Percentiles rank a stretch among this genome's conserved stretches.
These are phyloP conservation scores for Suillus decipiens DNA, from an alignment of 768 basidiomycete species.

Conservation along the genomic window DNA sequence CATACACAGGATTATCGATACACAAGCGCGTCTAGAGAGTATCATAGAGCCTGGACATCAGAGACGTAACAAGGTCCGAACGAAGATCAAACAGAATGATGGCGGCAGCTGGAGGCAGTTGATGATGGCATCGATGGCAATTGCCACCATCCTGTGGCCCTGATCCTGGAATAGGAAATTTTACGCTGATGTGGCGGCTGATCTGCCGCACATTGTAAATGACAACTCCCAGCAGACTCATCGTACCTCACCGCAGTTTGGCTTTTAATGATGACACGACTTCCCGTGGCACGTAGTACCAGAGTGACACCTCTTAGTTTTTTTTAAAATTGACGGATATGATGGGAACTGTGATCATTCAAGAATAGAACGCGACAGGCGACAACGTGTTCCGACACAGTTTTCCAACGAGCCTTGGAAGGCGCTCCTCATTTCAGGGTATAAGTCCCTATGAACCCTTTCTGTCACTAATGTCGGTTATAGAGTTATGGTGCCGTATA, in stretches of 20 bases:
- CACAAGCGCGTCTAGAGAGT: not conserved
- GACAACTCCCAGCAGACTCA: not conserved
- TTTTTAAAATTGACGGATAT: not conserved
- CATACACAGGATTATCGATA: not conserved
- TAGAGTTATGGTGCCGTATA: not conserved
- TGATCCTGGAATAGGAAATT: not conserved
- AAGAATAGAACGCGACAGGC: not conserved
- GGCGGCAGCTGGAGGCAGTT: not conserved
- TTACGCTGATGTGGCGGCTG: not conserved
- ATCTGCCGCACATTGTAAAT: not conserved
- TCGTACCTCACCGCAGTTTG: not conserved
- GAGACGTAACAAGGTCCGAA: not conserved
- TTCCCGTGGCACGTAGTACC: not conserved
- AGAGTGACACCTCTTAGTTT: not conserved
- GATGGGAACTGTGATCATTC: not conserved
- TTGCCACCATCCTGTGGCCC: not conserved
- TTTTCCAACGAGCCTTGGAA: not conserved
- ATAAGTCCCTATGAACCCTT: not conserved
- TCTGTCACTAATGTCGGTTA: not conserved
- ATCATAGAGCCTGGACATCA: not conserved
- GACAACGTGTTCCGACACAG: not conserved
- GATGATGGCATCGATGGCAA: not conserved
- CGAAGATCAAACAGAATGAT: not conserved
- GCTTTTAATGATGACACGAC: not conserved
- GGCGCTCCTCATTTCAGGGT: conserved; percentile 7